Percentiles rank a stretch among this genome's conserved stretches.
These are phyloP conservation scores for Bruguiera hainesii DNA, from an alignment of 441 rosid genomes.

Conservation along the genomic window DNA sequence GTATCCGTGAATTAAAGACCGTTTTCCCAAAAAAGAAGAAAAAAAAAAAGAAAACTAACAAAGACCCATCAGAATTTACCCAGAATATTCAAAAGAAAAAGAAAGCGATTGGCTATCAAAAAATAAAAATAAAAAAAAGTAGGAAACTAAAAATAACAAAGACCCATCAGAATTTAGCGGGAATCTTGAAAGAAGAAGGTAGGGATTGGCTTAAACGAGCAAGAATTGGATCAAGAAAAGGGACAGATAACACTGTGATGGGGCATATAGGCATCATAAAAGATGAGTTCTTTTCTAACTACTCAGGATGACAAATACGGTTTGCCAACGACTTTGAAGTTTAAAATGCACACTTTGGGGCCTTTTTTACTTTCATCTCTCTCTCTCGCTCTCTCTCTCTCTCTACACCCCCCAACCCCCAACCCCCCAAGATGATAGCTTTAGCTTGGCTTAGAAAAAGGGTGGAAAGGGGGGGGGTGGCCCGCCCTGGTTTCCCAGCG, in stretches of 20 bases:
- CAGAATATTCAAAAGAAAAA: slow-evolving; percentile 15
- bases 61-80: slow-evolving; percentile 3
- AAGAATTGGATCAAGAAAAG: slow-evolving; percentile 13
- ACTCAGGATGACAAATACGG: neutral
- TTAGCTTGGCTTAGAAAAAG: too few species aligned
- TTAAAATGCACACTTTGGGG: too few species aligned
- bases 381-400: neutral
- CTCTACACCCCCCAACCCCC: neutral
- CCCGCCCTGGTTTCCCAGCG: too few species aligned
- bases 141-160: neutral
- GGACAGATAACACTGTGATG: slow-evolving; percentile 3
- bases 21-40: slow-evolving; percentile 1
- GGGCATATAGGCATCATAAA: neutral
- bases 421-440: too few species aligned
- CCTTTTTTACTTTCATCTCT: neutral
- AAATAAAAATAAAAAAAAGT: neutral
- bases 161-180: neutral
- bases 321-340: too few species aligned
- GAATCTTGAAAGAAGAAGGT: neutral
- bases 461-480: too few species aligned
- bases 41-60: neutral
- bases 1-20: neutral
- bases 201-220: neutral
- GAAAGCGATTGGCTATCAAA: neutral
- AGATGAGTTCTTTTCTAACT: neutral